phyloP scores from a whole-genome alignment of 2,329 filamentous ascomycete species.

The Fusarium bulbicola region DNA sequence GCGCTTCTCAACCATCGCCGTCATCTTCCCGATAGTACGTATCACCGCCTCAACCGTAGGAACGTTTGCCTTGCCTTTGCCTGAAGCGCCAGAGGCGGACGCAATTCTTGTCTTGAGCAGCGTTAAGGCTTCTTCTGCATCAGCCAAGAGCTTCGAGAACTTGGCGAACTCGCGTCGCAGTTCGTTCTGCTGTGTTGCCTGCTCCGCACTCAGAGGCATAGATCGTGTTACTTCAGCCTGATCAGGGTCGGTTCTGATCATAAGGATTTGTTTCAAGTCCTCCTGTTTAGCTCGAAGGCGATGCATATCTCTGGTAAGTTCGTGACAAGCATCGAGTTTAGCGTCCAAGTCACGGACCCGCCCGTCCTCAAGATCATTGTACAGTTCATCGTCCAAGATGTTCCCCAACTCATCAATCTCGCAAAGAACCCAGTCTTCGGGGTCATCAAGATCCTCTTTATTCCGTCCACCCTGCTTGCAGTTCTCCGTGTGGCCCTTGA shows the following conservation, averaged over 20 bases:
- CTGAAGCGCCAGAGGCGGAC: constrained; percentile 60
- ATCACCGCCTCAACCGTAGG: constrained; percentile 93
- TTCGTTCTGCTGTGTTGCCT: constrained; percentile 84
- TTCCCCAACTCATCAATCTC: constrained; percentile 76
- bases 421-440: constrained; percentile 76
- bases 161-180: constrained; percentile 78
- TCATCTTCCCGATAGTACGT: constrained; percentile 93
- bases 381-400: constrained; percentile 71
- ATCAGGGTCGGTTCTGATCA: constrained; percentile 73
- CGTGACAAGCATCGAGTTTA: constrained; percentile 74
- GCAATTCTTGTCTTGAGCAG: constrained; percentile 82
- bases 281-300: constrained; percentile 79
- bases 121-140: constrained; percentile 82
- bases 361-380: constrained; percentile 71
- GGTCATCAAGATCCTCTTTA: constrained; percentile 73
- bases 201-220: constrained; percentile 84
- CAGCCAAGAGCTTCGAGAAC: constrained; percentile 77
- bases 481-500: constrained; percentile 72
- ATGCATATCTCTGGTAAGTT: constrained; percentile 74
- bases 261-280: constrained; percentile 80
- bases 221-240: constrained; percentile 70
- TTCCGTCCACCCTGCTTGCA: constrained; percentile 63
- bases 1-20: constrained; percentile 88
- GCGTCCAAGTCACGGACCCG: constrained; percentile 73
- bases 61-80: constrained; percentile 59